Evolutionary conservation across 2,329 filamentous ascomycete genomes (phyloP), one percentile per base, ranked within the genome.

Genomic region (Pyrenophora tritici-repentis): DNA sequence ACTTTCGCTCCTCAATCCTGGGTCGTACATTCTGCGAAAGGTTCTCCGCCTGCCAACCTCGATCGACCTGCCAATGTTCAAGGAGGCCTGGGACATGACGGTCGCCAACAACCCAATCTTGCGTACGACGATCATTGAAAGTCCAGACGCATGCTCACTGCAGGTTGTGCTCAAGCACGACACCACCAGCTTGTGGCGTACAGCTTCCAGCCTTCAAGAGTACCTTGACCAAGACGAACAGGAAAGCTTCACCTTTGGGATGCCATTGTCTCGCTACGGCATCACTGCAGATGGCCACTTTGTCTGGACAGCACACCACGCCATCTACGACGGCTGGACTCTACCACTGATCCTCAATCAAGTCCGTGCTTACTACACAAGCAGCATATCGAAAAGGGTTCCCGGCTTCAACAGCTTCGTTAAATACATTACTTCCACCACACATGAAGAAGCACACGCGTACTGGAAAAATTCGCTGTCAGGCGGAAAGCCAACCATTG

Each of bases 11-110:
- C 13, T n/a, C 58, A 72, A 79, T 20, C 74, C 74, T 31, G 80
- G 80, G 38, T 77, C 79, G 0, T 84, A 83, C 35, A 75, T 84
- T 3, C 79, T 78, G 1, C 79, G 79, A 16, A 71, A 71, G 17
- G 61, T 73, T 0, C 75, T 75, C 56, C 61, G 61, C 8, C 12
- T 58, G 3, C 37, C 18, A 2, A 10, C 12, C 3, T n/a, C 33
- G 4, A 34, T 50, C 7, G 45, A 58, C 18, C 1, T 56, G 1
- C 4, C 14, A 3, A 29, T 35, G 16, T 76, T 79, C 62, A 75
- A 75, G 51, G 51, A 61, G 5, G 69, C 76, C 1, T 80, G 76
- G 76, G 67, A 74, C 37, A 60, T 66, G 6, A 66, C 73, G 10
- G 70, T 77, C 7, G 50, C 68, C 4, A 68, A 72, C 34, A 57